These are phyloP conservation scores for Metroxylon sagu DNA, from an alignment of 176 grass and related monocot genomes.

Conservation along the genomic window DNA sequence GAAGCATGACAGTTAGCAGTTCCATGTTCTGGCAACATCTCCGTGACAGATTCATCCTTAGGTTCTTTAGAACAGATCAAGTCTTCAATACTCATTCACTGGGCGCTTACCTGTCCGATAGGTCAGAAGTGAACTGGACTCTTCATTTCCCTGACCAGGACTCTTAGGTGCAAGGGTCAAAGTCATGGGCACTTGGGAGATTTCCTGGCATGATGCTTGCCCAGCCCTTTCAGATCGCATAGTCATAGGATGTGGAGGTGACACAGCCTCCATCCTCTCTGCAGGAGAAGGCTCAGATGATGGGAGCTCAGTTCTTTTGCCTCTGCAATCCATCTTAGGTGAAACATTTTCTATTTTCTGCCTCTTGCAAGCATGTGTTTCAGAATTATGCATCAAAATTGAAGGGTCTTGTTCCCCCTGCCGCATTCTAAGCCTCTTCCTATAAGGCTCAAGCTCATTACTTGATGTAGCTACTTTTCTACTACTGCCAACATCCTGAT, in stretches of 20 bases:
- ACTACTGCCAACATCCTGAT: neutral
- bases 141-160: too few species aligned
- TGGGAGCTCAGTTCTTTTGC: neutral
- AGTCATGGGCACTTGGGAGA: conserved; percentile 6
- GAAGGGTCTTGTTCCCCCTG: conserved; percentile 5
- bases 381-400: neutral
- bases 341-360: conserved; percentile 5
- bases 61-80: conserved; percentile 35
- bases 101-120: conserved; percentile 6
- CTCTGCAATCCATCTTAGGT: neutral
- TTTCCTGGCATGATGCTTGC: conserved; percentile 2
- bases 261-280: neutral
- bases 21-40: neutral
- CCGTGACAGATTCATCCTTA: conserved; percentile 21
- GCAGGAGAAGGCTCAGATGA: conserved; percentile 2
- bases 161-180: neutral
- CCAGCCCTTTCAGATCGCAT: neutral
- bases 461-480: neutral
- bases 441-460: neutral
- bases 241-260: neutral
- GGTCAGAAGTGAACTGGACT: too few species aligned
- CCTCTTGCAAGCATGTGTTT: conserved; percentile 15
- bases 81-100: conserved; percentile 15
- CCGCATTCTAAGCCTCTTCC: neutral
- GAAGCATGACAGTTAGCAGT: neutral